These are phyloP conservation scores for Trichoderma virens DNA, from an alignment of 495 filamentous ascomycete genomes.

Conservation along the genomic window DNA sequence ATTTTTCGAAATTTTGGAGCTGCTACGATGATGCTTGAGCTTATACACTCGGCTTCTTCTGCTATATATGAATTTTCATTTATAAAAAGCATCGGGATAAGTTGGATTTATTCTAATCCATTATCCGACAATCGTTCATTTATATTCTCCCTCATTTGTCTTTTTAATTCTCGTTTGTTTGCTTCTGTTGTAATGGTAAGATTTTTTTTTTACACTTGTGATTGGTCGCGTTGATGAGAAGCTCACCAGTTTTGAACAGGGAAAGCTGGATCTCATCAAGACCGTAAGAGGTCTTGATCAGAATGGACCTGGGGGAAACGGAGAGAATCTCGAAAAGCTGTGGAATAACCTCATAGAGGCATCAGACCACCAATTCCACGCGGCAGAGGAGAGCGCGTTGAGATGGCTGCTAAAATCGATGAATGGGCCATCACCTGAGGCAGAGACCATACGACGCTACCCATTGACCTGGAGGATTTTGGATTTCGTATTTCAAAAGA, in stretches of 20 bases:
- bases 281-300: slow-evolving; percentile 29
- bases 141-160: neutral
- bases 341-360: slow-evolving; percentile 27
- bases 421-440: slow-evolving; percentile 29
- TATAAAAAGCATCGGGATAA: neutral
- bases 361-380: slow-evolving; percentile 29
- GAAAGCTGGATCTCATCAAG: slow-evolving; percentile 9
- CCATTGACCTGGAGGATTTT: slow-evolving; percentile 37
- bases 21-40: neutral
- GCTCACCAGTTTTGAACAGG: neutral
- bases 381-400: slow-evolving; percentile 39
- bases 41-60: neutral
- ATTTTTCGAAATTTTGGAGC: slow-evolving; percentile 12
- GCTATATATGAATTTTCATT: neutral
- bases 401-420: slow-evolving; percentile 44
- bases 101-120: neutral
- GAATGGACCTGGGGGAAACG: slow-evolving; percentile 24
- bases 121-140: neutral
- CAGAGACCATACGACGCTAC: slow-evolving; percentile 38
- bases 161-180: neutral
- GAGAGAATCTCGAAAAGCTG: slow-evolving; percentile 32
- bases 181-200: neutral
- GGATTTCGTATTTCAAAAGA: slow-evolving; percentile 29
- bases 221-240: neutral
- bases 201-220: neutral